phyloP scores from a whole-genome alignment of 306 rosid genomes.

The Citrullus colocynthis region DNA sequence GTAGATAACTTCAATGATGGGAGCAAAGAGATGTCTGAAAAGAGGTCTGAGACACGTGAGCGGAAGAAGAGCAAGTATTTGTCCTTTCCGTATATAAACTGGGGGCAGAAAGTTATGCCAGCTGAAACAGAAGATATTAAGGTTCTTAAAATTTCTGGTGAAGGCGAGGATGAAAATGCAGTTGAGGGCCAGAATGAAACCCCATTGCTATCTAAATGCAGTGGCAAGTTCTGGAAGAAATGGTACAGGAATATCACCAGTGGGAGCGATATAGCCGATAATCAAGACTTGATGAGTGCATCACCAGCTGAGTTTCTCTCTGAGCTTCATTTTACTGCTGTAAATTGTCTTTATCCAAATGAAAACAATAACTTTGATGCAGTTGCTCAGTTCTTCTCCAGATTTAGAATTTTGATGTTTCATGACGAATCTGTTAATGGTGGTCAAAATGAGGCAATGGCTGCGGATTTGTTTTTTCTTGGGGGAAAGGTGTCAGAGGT shows the following conservation, averaged over 20 bases:
- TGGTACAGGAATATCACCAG: conserved; percentile 46
- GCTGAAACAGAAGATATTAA: conserved; percentile 1
- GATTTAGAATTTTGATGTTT: conserved; percentile 44
- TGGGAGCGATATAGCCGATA: conserved; percentile 15
- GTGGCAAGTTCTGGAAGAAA: conserved; percentile 43
- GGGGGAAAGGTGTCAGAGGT: conserved; percentile 13
- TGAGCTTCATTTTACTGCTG: conserved; percentile 54
- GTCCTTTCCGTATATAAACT: conserved; percentile 60
- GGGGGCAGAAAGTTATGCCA: conserved; percentile 20
- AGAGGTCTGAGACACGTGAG: conserved; percentile 40
- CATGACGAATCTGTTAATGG: conserved; percentile 38
- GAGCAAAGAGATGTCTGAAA: conserved; percentile 14
- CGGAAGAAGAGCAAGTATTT: conserved; percentile 77
- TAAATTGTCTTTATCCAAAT: conserved; percentile 33
- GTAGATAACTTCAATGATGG: conserved; percentile 1
- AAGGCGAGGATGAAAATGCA: neutral
- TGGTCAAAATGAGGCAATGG: conserved; percentile 16
- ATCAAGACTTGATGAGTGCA: conserved; percentile 25
- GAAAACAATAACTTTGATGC: conserved; percentile 31
- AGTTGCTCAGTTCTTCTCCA: conserved; percentile 59
- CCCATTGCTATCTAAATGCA: conserved; percentile 23
- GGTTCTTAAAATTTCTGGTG: conserved; percentile 1
- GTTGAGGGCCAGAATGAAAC: conserved; percentile 3
- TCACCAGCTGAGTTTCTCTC: conserved; percentile 43
- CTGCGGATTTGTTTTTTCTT: conserved; percentile 14